Percentiles rank a stretch among this genome's conserved stretches.
These are phyloP conservation scores for Aspergillus campestris DNA, from an alignment of 495 filamentous ascomycete species.

Conservation along the genomic window DNA sequence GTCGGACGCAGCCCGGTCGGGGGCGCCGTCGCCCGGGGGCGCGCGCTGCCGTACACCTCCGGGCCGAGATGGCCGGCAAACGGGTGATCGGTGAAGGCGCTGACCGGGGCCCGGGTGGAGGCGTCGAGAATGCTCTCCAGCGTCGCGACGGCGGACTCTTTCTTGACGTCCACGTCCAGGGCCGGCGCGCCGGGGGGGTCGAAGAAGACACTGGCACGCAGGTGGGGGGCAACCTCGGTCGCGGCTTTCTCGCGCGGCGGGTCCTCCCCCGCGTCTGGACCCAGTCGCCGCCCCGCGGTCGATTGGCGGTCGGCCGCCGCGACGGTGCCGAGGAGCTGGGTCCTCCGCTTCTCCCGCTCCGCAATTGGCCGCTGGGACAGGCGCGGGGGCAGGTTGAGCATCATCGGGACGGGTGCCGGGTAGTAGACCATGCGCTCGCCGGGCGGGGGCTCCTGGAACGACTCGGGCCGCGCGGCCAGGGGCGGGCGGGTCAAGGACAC, in stretches of 20 bases:
- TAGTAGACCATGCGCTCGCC: constrained; percentile 85
- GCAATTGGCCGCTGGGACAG: constrained; percentile 64
- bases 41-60: constrained; percentile 51
- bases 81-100: constrained; percentile 88
- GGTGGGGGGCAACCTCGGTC: constrained; percentile 66
- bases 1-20: constrained; percentile 8
- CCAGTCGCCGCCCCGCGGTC: constrained; percentile 22
- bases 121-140: constrained; percentile 91
- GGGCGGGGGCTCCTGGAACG: constrained; percentile 54
- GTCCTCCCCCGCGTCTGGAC: constrained; percentile 11
- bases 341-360: constrained; percentile 60
- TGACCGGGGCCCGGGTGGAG: constrained; percentile 87
- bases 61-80: constrained; percentile 64
- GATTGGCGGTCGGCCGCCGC: constrained; percentile 40
- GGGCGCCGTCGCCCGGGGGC: constrained; percentile 15
- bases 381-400: constrained; percentile 85
- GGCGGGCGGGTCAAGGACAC: constrained; percentile 32
- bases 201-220: constrained; percentile 87
- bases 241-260: constrained; percentile 26
- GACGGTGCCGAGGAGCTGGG: constrained; percentile 49
- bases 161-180: constrained; percentile 61
- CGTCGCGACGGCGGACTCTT: constrained; percentile 76
- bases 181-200: constrained; percentile 51
- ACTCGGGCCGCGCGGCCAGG: constrained; percentile 43
- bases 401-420: constrained; percentile 86